Evolutionary conservation across 225 moss, liverwort and hornwort species (phyloP), one percentile per base, ranked within the genome.

Genomic region (Rhytidiadelphus loreus): DNA sequence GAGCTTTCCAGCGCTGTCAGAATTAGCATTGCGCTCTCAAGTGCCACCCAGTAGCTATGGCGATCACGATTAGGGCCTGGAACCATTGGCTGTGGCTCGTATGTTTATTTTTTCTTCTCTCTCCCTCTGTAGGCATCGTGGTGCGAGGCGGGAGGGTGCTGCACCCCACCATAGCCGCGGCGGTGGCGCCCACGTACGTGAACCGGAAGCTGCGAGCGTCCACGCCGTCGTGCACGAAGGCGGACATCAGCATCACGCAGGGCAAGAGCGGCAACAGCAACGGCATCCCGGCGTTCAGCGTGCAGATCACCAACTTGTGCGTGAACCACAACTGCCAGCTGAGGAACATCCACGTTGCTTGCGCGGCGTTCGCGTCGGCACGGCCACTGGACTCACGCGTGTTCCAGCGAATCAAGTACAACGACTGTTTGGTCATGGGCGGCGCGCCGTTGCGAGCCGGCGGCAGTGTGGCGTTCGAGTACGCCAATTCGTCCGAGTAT

Each of bases 401-500:
- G 60, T 97, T 97, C 83, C 94, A 93, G 79, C 93, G 97, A 33
- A 83, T 97, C 56, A 87, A 93, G 43, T 97, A 96, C 92, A 96
- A 97, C 88, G 95, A 97, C 87, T 97, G 97, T 84, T 77, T 97
- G 48, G 96, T 97, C 71, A 96, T 96, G 93, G 95, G 94, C 76
- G 97, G 97, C 52, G 92, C 86, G 58, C 96, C 97, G 33, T 35
- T 97, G 70, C 94, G 91, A 60, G 96, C 96, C 46, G 96, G 96
- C 62, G 97, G 96, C 71, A 97, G 92, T 61, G 93, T 96, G 72
- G 94, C 95, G 8, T 97, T 97, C 83, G 95, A 96, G 92, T 97
- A 97, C 73, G 96, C 96, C 10, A 97, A 97, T 89, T 96, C 97
- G 43, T 95, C 96, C 30, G 94, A 96, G 95, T 97, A 97, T 75